Percentiles rank a stretch among this genome's conserved stretches.
These are phyloP conservation scores for Ceratorhiza oryzae-sativae DNA, from an alignment of 1,284 basidiomycete species.

Conservation along the genomic window DNA sequence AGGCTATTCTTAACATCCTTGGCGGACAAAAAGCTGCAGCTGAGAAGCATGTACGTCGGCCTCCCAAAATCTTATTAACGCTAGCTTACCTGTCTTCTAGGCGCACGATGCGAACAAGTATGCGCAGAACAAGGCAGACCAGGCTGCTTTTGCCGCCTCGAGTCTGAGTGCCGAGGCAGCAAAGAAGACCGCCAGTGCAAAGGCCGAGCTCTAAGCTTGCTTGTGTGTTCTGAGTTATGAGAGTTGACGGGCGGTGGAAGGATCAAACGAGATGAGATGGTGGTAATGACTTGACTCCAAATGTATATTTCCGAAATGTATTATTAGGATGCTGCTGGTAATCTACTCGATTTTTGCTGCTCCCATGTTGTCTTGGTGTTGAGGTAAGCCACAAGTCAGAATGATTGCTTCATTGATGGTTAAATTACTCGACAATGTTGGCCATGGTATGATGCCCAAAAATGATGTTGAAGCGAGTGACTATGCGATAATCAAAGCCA, in stretches of 20 bases:
- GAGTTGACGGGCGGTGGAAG: no score
- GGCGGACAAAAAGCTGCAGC: slow-evolving; percentile 35
- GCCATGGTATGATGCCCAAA: not conserved
- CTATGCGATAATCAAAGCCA: not conserved
- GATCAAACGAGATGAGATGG: not conserved
- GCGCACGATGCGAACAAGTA: slow-evolving; percentile 6
- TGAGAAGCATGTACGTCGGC: slow-evolving; percentile 33
- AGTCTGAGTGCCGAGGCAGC: slow-evolving; percentile 48
- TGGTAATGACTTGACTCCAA: not conserved
- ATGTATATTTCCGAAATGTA: slow-evolving; percentile 35
- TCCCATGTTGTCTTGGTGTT: no score
- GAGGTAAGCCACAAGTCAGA: no score
- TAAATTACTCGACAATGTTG: no score
- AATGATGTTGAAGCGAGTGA: not conserved
- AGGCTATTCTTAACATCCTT: slow-evolving; percentile 46
- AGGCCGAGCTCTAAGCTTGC: slow-evolving; percentile 37
- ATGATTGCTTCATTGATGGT: no score
- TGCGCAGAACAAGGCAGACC: slow-evolving; percentile 23
- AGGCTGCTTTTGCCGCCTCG: slow-evolving; percentile 45
- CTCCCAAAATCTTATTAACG: not conserved
- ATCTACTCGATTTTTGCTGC: not conserved
- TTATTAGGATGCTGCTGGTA: slow-evolving; percentile 9
- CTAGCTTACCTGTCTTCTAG: slow-evolving; percentile 45
- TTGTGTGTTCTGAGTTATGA: not conserved
- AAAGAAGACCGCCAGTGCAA: slow-evolving; percentile 42